These are phyloP conservation scores for Sutorius australiensis DNA, from an alignment of 768 basidiomycete species.

Conservation along the genomic window DNA sequence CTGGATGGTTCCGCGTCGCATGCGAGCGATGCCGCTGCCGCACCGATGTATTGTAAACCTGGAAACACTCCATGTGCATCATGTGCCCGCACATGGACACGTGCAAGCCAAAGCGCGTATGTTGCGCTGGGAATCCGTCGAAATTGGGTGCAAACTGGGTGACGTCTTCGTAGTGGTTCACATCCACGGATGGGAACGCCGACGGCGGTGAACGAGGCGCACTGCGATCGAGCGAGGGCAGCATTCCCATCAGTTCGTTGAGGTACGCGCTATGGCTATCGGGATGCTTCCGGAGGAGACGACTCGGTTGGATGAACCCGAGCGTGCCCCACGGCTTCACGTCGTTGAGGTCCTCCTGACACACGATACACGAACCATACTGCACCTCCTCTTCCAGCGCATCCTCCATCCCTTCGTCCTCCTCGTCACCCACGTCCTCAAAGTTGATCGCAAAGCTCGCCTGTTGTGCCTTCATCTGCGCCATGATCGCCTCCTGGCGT, in stretches of 20 bases:
- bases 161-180: slow-evolving; percentile 25
- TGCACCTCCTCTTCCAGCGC: slow-evolving; percentile 48
- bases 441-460: slow-evolving; percentile 79
- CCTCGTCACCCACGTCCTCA: slow-evolving; percentile 70
- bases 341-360: slow-evolving; percentile 86
- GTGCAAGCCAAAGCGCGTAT: slow-evolving; percentile 81
- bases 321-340: slow-evolving; percentile 78
- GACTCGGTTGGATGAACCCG: slow-evolving; percentile 84
- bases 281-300: slow-evolving; percentile 74
- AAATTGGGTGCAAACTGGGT: slow-evolving; percentile 55
- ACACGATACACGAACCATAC: slow-evolving; percentile 95
- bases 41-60: slow-evolving; percentile 82
- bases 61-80: slow-evolving; percentile 97
- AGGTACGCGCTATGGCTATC: slow-evolving; percentile 58
- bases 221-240: slow-evolving; percentile 62
- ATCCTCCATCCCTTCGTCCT: slow-evolving; percentile 46
- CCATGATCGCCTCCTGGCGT: slow-evolving; percentile 91
- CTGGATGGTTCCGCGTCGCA: slow-evolving; percentile 89
- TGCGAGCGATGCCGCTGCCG: slow-evolving; percentile 85
- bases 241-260: slow-evolving; percentile 66
- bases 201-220: slow-evolving; percentile 26
- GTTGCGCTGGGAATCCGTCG: slow-evolving; percentile 67
- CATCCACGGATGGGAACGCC: slow-evolving; percentile 32
- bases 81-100: slow-evolving; percentile 90
- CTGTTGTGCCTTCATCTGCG: slow-evolving; percentile 92